A percentile compares a stretch with the other conserved stretches of the same genome.
These are phyloP conservation scores for Penicillium sp. DNA, from an alignment of 2,329 filamentous ascomycete genomes.

Conservation along the genomic window DNA sequence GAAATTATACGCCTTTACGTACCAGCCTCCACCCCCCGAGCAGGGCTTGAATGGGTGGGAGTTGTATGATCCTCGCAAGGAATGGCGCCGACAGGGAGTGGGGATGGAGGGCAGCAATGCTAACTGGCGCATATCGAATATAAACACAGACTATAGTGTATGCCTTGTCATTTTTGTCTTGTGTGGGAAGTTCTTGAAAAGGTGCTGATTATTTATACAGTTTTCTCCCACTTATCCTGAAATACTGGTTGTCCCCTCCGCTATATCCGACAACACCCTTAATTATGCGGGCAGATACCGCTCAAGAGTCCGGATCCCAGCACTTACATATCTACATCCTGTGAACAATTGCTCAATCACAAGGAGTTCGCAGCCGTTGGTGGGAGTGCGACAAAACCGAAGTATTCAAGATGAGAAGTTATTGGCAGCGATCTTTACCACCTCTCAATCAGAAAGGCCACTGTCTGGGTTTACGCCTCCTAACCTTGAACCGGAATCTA, in stretches of 20 bases:
- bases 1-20: slow-evolving; percentile 86
- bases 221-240: slow-evolving; percentile 93
- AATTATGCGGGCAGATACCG: slow-evolving; percentile 90
- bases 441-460: slow-evolving; percentile 51
- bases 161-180: slow-evolving; percentile 18
- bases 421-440: slow-evolving; percentile 86
- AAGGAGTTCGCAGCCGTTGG: slow-evolving; percentile 84
- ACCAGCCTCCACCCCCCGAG: slow-evolving; percentile 70
- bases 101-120: slow-evolving; percentile 72
- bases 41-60: slow-evolving; percentile 74
- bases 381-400: slow-evolving; percentile 79
- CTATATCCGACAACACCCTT: slow-evolving; percentile 93
- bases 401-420: slow-evolving; percentile 96
- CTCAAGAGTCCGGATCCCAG: slow-evolving; percentile 82
- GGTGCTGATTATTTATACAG: slow-evolving; percentile 22
- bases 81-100: slow-evolving; percentile 85
- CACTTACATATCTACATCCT: slow-evolving; percentile 89
- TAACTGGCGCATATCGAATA: slow-evolving; percentile 83
- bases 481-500: slow-evolving; percentile 40
- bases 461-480: slow-evolving; percentile 37
- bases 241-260: slow-evolving; percentile 75
- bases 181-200: neutral
- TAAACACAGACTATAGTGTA: slow-evolving; percentile 80
- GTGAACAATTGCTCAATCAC: slow-evolving; percentile 97
- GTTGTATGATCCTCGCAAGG: slow-evolving; percentile 77